Evolutionary conservation across 768 basidiomycete species (phyloP), one percentile per base, ranked within the genome.

Genomic region (Xerocomellus amylosporus): DNA sequence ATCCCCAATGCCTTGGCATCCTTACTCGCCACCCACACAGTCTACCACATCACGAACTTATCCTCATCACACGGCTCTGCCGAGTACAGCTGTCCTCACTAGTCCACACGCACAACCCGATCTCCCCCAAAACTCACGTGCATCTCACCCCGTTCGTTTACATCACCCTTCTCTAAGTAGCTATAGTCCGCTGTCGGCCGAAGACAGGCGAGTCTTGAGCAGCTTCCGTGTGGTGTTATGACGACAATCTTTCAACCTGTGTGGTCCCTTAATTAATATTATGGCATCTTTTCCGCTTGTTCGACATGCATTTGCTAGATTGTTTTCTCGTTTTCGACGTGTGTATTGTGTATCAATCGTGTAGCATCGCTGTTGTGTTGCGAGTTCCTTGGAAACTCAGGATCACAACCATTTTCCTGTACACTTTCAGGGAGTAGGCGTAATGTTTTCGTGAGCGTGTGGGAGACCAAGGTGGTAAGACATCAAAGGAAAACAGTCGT

Each of bases 141-240:
- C 53, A 19, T 28, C 60, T n/a, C 49, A 48, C 8, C 55, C 48
- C 26, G 51, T 68, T 33, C 68, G 47, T 34, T 58, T 68, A 37
- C 58, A 56, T 24, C 58, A 55, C n/a, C 69, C 63, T 45, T 61
- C 64, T 17, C 61, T 66, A 38, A 66, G 56, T 14, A 67, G 59
- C 42, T 70, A 74, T 73, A 31, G 75, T 71, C 58, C 74, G 73
- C 46, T 83, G 33, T 72, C 82, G 10, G 72, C 78, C 43, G 84
- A 86, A 64, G 84, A 86, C 65, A 78, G 77, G 52, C 75, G 82
- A 50, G 80, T 76, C n/a, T 64, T 86, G 50, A 77, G 76, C 58
- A 79, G 80, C 42, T 79, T 86, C 63, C 79, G 79, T 41, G 76
- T 84, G 41, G 75, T 77, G 24, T 66, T 83, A 47, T 84, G 68